Base-by-base conservation (phyloP, 2,329 filamentous ascomycete genomes). In the Rosellinia necatrix region DNA sequence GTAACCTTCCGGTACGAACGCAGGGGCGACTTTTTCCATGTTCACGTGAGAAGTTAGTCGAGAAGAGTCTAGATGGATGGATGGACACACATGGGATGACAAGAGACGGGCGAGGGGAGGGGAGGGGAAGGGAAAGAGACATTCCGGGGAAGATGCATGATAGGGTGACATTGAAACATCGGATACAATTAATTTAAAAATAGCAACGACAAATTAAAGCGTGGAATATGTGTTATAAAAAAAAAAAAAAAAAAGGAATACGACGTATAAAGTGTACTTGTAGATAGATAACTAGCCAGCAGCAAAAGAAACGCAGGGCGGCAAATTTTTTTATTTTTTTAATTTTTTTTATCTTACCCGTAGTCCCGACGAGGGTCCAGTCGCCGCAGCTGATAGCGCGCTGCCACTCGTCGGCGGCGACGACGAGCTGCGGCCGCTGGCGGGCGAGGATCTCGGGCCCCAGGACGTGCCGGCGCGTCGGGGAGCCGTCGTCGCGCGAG, bases 281-380 rank as follows among this genome's bases (percentile, higher is more conserved):
- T n/a, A n/a, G n/a, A n/a, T n/a, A n/a, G n/a, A n/a, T n/a, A n/a
- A n/a, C n/a, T n/a, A n/a, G n/a, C n/a, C n/a, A n/a, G n/a, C n/a
- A n/a, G n/a, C n/a, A n/a, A n/a, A n/a, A n/a, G n/a, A n/a, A n/a
- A n/a, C n/a, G n/a, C n/a, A n/a, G n/a, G n/a, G n/a, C n/a, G n/a
- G n/a, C n/a, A n/a, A n/a, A n/a, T n/a, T n/a, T n/a, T n/a, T n/a
- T n/a, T n/a, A n/a, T n/a, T n/a, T n/a, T n/a, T n/a, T n/a, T n/a
- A n/a, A n/a, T n/a, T 21, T 12, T n/a, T 37, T 27, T 17, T 32
- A 6, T 38, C 68, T 55, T 62, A 70, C 68, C 68, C 1, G 69
- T 71, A 29, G 62, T 70, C 15, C 75, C 79, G 1, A 81, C 77
- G 13, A 82, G 68, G 3, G 78, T 80, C 78, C 78, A 82, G 3